Base-by-base conservation (phyloP, 2,329 filamentous ascomycete species). In the Chlorencoelia australis region DNA sequence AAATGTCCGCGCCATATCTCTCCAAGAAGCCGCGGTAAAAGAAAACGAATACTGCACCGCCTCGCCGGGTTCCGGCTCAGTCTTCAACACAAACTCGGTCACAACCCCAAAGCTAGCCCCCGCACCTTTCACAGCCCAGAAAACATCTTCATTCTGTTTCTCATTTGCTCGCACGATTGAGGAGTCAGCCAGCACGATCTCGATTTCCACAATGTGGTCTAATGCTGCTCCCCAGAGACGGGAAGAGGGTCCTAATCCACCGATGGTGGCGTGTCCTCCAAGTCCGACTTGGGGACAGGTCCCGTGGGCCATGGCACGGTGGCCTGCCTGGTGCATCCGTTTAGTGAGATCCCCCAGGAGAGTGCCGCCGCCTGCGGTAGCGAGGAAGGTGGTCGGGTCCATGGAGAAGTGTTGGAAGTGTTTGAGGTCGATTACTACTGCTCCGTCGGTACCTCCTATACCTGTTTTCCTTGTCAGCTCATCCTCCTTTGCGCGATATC, bases 1-100 rank as follows among this genome's bases (percentile, higher is more conserved):
- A 55, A 71, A 77, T 0, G 71, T 48, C 6, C 60, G 50, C 0
- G 68, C 67, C 45, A 71, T 64, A 1, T 69, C 62, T 8, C 57
- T 46, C 19, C 67, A 64, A 4, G 60, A 65, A 4, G 65, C 66
- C 3, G 74, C 60, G 13, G 61, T 64, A 39, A 78, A 58, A 7
- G 62, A 64, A 54, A 70, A 80, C 1, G 67, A 67, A 53, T 76
- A 80, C 41, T 76, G 66, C 7, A 80, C 62, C 13, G n/a, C n/a
- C n/a, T 60, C 57, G 4, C 61, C 65, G 1, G 74, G 73, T 38
- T 72, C 71, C 0, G 66, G 63, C 17, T 74, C 67, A 0, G 75
- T 79, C 39, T 61, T 30, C 13, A 51, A 20, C 10, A 41, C 41
- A n/a, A 61, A 49, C 28, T 54, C 44, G 1, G 57, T 59, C 5